Conservation (phyloP, 306 rosid genomes). For the Fragaria iinumae region DNA sequence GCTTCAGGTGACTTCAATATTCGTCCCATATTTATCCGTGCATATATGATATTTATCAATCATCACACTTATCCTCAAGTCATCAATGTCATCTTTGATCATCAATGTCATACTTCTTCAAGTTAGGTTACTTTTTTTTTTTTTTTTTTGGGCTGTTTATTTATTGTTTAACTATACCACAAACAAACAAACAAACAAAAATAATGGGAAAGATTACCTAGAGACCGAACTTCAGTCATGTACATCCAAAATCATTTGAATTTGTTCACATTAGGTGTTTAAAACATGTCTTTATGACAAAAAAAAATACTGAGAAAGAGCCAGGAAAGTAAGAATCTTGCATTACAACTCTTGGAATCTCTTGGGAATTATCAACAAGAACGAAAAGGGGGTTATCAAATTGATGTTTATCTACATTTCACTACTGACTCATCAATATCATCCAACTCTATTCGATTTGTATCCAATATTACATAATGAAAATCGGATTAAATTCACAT, state of each 20-base stretch:
- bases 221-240: neutral
- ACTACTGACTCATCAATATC: neutral
- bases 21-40: neutral
- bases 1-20: neutral
- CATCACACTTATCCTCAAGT: neutral
- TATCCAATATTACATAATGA: slow-evolving; percentile 5
- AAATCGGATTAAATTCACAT: slow-evolving; percentile 26
- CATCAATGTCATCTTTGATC: neutral
- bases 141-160: neutral
- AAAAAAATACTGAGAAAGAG: neutral
- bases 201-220: neutral
- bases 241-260: neutral
- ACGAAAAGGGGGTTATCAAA: neutral
- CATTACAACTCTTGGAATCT: neutral
- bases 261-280: neutral
- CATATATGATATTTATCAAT: too few species aligned
- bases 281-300: too few species aligned
- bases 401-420: neutral
- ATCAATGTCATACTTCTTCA: too few species aligned
- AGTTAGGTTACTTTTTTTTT: too few species aligned
- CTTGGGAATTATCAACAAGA: neutral
- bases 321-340: neutral
- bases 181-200: neutral
- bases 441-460: neutral
- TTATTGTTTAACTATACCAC: too few species aligned